phyloP scores from a whole-genome alignment of 2,329 filamentous ascomycete genomes.

The Sclerotinia borealis region DNA sequence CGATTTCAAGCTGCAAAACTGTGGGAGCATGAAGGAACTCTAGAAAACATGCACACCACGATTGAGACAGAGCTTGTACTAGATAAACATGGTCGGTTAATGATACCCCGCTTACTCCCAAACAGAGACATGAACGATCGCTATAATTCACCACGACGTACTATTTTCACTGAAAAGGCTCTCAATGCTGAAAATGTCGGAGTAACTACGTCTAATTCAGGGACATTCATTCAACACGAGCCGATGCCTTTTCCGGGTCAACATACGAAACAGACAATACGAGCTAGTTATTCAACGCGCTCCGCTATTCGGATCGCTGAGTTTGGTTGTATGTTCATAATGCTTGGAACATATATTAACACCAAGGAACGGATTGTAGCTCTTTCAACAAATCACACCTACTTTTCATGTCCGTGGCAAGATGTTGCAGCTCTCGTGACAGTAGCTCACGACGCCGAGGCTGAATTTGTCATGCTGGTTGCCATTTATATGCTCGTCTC shows the following conservation, averaged over 20 bases:
- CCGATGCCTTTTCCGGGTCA: neutral
- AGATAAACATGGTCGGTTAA: neutral
- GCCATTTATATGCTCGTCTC: neutral
- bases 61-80: constrained; percentile 19
- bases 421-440: neutral
- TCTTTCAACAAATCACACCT: neutral
- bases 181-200: neutral
- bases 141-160: neutral
- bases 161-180: neutral
- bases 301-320: neutral
- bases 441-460: neutral
- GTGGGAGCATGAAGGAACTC: neutral
- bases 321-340: neutral
- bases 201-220: neutral
- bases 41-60: neutral
- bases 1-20: constrained; percentile 2
- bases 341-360: neutral
- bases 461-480: neutral
- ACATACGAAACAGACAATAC: neutral
- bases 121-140: neutral
- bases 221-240: neutral
- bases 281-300: neutral
- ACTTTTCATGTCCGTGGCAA: neutral
- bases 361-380: neutral
- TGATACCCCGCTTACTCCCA: neutral